phyloP scores from a whole-genome alignment of 192 early-diverging fungal species.

The Thoreauomyces humboldtii region DNA sequence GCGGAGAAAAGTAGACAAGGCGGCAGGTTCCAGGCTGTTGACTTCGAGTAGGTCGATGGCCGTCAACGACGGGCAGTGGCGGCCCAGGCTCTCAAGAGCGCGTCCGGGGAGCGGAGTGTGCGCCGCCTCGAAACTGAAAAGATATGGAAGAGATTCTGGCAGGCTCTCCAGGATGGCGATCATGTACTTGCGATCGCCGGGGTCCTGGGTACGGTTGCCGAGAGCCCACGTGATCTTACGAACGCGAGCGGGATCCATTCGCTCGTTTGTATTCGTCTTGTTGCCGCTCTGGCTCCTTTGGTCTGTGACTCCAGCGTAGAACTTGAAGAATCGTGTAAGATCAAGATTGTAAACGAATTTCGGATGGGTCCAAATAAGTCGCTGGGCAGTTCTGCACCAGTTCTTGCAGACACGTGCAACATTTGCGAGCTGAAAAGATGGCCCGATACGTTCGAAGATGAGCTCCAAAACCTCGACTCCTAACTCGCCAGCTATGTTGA shows the following conservation, averaged over 20 bases:
- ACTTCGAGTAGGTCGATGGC: background rate
- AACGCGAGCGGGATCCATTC: background rate
- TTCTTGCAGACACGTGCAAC: background rate
- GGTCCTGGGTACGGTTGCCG: background rate
- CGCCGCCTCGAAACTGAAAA: background rate
- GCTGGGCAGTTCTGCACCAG: background rate
- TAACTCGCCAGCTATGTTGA: too few relatives aligned
- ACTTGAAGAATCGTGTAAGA: background rate
- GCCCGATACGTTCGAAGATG: background rate
- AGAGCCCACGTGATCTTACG: background rate
- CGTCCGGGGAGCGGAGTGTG: background rate
- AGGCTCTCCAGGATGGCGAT: background rate
- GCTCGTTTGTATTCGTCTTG: background rate
- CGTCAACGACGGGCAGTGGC: background rate
- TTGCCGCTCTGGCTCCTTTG: background rate
- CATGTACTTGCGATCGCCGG: background rate
- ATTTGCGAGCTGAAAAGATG: background rate
- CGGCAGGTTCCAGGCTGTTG: background rate
- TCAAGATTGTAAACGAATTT: background rate
- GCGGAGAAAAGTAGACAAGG: background rate
- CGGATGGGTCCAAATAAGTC: background rate
- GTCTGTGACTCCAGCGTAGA: background rate
- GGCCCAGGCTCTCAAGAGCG: background rate
- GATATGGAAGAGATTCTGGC: background rate
- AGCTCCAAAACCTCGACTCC: background rate